phyloP scores from a whole-genome alignment of 73 alveolate genomes.

The Stentor coeruleus region DNA sequence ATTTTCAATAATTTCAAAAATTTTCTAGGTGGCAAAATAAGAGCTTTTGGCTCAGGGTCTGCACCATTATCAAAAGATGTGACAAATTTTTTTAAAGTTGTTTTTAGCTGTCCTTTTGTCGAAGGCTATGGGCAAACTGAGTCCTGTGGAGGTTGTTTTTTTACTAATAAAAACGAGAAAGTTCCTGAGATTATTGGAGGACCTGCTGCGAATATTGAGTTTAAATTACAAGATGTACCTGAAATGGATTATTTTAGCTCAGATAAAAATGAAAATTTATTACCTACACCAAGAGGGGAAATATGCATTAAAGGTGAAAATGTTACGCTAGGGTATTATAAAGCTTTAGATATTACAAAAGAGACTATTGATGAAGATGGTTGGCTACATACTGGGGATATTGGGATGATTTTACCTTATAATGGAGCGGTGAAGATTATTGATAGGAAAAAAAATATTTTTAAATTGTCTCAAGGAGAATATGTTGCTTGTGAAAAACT shows the following conservation, averaged over 20 bases:
- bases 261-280: slow-evolving; percentile 34
- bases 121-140: slow-evolving; percentile 87
- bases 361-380: slow-evolving; percentile 69
- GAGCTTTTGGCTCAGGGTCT: slow-evolving; percentile 64
- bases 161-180: slow-evolving; percentile 45
- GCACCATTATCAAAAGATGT: slow-evolving; percentile 74
- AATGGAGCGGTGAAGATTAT: slow-evolving; percentile 58
- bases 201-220: slow-evolving; percentile 61
- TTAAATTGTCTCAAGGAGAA: slow-evolving; percentile 75
- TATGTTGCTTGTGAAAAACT: slow-evolving; percentile 67
- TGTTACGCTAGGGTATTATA: slow-evolving; percentile 64
- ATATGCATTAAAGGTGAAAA: slow-evolving; percentile 67
- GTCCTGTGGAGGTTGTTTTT: slow-evolving; percentile 58
- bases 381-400: slow-evolving; percentile 80
- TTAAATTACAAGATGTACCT: slow-evolving; percentile 64
- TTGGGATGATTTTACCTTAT: slow-evolving; percentile 53
- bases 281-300: slow-evolving; percentile 74
- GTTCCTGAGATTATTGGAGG: slow-evolving; percentile 76
- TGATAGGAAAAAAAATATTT: slow-evolving; percentile 71
- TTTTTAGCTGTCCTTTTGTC: slow-evolving; percentile 63
- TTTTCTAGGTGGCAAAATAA: slow-evolving; percentile 67
- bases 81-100: slow-evolving; percentile 44
- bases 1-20: slow-evolving; percentile 53
- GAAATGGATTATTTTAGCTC: slow-evolving; percentile 56
- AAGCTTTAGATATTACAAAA: slow-evolving; percentile 44